Base-by-base conservation (phyloP, 768 basidiomycete species). In the Calocera cornea region DNA sequence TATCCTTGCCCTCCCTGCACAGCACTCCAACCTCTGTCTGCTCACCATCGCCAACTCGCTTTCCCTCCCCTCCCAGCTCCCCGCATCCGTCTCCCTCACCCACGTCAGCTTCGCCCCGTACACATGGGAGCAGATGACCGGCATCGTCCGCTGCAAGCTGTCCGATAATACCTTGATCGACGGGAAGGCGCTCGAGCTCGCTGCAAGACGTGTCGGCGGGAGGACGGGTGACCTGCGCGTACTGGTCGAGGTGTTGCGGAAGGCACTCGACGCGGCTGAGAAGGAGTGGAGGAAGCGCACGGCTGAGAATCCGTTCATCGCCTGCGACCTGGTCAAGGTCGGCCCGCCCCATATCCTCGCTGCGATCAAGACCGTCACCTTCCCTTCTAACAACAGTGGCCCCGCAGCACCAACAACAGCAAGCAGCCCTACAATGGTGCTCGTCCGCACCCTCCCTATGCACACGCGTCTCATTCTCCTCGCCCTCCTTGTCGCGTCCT, bases 21-120 rank as follows among this genome's bases (percentile, higher is more conserved):
- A 84, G 64, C 74, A 82, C 0, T 75, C 82, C 11, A 78, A 77
- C 40, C 75, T 93, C 67, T 85, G 90, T 63, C 71, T 92, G 41
- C 86, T 94, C 71, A 90, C 88, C 40, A 92, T 95, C 73, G 90
- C 92, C 41, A 95, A 95, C 72, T 90, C 89, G 1, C 92, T 93
- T 72, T 92, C 90, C 3, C 83, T 95, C 29, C 86, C 88, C 1
- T 82, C 86, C 1, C 54, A 80, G 85, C 0, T 71, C 41, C 64
- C 22, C 2, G 34, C 22, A 36, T 66, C 66, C 24, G 68, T 72
- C 64, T 33, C 41, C 66, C 12, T 66, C 65, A 11, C n/a, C 49
- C 22, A 38, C 65, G 2, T 65, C 67, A 12, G 34, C 74, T 93
- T 94, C 73, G 79, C 86, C 22, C 89, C 92, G 0, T 95, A 94